Evolutionary conservation across 2,329 filamentous ascomycete genomes (phyloP), one percentile per base, ranked within the genome.

Genomic region (Allantophomopsis lycopodina): DNA sequence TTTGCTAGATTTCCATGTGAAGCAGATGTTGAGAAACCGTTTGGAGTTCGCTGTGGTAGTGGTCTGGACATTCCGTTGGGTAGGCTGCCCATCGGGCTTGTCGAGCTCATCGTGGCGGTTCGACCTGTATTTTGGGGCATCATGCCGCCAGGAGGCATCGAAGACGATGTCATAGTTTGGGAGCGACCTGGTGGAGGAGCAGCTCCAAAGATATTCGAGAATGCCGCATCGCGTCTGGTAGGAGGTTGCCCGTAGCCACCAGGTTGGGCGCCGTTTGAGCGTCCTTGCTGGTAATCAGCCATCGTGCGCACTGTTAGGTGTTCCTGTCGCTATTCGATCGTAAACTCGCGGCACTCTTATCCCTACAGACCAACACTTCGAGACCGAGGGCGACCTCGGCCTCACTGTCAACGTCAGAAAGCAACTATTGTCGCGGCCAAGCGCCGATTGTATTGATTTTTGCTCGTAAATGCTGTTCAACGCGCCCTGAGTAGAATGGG

Each of bases 181-280:
- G 88, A 93, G 59, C 91, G 81, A 42, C 89, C 89, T 35, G 84
- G 76, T 36, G 86, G 86, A 47, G 85, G 87, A 48, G 84, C 73
- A 48, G 78, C 79, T 50, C 89, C 91, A 59, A 96, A 98, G 57
- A 96, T 96, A 63, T 89, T 89, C 49, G 83, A 86, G 61, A 93
- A 98, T 48, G 89, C 91, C 50, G 86, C 85, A 74, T 98, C 88
- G 64, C 91, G 82, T 63, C 91, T 84, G 55, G 70, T 69, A 47
- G 67, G 64, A 40, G 65, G 55, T 68, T 62, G 48, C 48, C 67
- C 54, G 45, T 56, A 56, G 32, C 55, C 53, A 47, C 51, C 56
- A 39, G 54, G 56, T 46, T 48, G 55, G 37, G 45, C 66, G 59
- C 57, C 71, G 64, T 60, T 75, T 69, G 54, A 71, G 57, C 75